Evolutionary conservation across 1,284 basidiomycete species (phyloP), one percentile per base, ranked within the genome.

Genomic region (Grifola frondosa): DNA sequence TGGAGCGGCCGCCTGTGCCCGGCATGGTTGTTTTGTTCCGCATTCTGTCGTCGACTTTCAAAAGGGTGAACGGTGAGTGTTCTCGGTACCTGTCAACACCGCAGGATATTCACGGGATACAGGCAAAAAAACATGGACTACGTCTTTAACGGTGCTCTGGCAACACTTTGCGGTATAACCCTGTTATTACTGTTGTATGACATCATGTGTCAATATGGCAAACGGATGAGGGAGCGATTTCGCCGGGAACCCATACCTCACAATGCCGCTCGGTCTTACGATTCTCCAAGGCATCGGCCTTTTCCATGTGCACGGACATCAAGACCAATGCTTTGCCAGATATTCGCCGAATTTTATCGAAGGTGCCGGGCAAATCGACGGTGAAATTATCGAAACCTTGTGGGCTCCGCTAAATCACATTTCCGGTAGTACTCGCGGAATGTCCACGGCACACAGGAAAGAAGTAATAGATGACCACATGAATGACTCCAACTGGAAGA

Each of bases 51-150:
- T 50, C 0, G 54, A 49, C 28, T 57, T 59, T 19, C 52, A 53
- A 6, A 40, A 42, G 16, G 55, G 58, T 0, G 46, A 59, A 19
- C 25, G 42, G 53, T 59, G n/a, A n/a, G 29, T 9, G 46, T 9
- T 30, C 8, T 15, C 26, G 24, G 10, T 12, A 15, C 7, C 10
- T 21, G 5, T n/a, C 21, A 9, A 10, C 15, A 13, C 10, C 4
- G 13, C 7, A 9, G 5, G 7, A 6, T 2, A 33, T 31, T 13
- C 21, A 8, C 6, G n/a, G 17, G 30, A 19, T n/a, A n/a, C n/a
- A 58, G 57, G 2, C 48, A 58, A 17, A n/a, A 28, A 1, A 57
- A 59, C 31, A 59, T 60, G 49, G 55, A 59, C 22, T 60, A 57
- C 22, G 37, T 42, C 0, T n/a, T 59, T 6, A 2, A 20, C n/a